Base-by-base conservation (phyloP, 257 asterid genomes). In the Gentiana macrophylla region DNA sequence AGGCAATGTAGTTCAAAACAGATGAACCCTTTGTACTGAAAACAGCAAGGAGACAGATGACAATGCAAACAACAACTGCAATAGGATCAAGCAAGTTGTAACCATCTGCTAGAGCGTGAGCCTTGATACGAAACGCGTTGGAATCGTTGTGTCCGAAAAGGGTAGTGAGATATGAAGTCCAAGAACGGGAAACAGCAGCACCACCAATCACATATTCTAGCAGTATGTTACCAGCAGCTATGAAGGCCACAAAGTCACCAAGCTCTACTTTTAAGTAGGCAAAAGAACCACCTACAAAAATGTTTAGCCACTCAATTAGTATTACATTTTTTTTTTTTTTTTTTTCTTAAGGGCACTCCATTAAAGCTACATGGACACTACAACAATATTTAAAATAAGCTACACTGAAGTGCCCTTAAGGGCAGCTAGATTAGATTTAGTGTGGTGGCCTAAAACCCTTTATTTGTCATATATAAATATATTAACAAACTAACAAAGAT, bases 131-230 rank as follows among this genome's bases (percentile, higher is more conserved):
- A 51, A 89, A 77, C 0, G 67, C 62, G 0, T 51, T 63, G 0
- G 89, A 70, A 2, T 77, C 49, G 37, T 74, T 75, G 24, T 24
- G 24, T 58, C 70, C 64, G 59, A 67, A 63, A 34, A 89, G 87
- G 0, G 95, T 81, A 46, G 95, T 94, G 11, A 84, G 70, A 77
- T 89, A 89, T 57, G 95, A 86, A n/a, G 97, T 89, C 95, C 95
- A 89, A 0, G 95, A 52, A 7, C 97, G 94, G 3, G 97, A 79
- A 37, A 89, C 97, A 1, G 94, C 97, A 3, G 95, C 97, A 1
- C 90, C 81, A 47, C 86, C 77, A 34, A 89, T 77, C 0, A 77
- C 63, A 55, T 86, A 89, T 70, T 86, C 97, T 4, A 86, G 88
- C 1, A 86, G 79, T 53, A 84, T 84, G 65, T 89, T 89, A 46